Percentiles rank a stretch among this genome's conserved stretches.
phyloP scores from a whole-genome alignment of 148 eudicot genomes.

The Heliosperma pusillum region DNA sequence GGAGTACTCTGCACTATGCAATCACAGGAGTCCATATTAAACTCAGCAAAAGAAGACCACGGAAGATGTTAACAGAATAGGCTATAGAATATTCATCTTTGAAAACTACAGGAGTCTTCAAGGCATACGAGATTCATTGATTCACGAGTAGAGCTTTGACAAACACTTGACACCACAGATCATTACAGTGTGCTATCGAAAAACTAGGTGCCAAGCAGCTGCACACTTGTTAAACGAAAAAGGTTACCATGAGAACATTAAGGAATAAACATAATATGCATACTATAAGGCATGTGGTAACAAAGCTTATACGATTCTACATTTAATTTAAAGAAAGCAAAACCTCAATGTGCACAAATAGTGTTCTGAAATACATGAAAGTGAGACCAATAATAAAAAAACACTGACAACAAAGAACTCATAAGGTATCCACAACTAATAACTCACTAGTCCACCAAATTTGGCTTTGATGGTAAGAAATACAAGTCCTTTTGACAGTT shows the following conservation, averaged over 20 bases:
- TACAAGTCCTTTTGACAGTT: background rate
- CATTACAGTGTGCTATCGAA: background rate
- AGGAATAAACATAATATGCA: background rate
- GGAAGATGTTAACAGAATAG: background rate
- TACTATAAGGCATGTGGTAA: background rate
- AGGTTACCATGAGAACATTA: background rate
- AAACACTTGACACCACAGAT: background rate
- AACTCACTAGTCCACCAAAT: background rate
- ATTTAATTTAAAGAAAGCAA: background rate
- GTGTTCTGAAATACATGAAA: background rate
- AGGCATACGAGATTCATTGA: background rate
- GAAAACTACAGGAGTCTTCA: background rate
- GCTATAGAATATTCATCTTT: background rate
- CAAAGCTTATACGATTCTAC: background rate
- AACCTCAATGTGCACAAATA: background rate
- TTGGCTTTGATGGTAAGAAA: background rate
- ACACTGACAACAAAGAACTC: background rate
- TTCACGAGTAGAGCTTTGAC: background rate
- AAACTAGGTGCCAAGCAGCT: background rate
- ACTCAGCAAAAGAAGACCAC: background rate
- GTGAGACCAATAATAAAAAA: background rate
- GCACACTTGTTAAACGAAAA: background rate
- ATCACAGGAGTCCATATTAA: background rate
- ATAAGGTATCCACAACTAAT: background rate
- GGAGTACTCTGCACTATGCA: conserved; percentile 1